Conservation (phyloP, 2,329 filamentous ascomycete species). For the Graphiopsis chlorocephala region DNA sequence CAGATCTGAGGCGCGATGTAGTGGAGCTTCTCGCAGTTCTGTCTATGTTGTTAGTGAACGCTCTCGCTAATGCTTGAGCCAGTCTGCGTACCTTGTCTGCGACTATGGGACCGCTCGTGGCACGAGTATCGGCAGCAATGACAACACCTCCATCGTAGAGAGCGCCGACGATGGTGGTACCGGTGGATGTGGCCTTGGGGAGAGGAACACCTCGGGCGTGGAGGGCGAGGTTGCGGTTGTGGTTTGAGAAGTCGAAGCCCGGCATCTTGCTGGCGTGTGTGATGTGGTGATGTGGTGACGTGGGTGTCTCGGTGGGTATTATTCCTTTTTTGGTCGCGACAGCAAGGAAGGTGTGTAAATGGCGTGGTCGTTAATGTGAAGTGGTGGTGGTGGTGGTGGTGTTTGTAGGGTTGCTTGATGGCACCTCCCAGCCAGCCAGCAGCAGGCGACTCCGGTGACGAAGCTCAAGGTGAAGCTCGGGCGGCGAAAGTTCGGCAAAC, state of each 20-base stretch:
- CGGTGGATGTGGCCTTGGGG: conserved; percentile 96
- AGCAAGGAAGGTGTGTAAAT: neutral
- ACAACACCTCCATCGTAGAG: conserved; percentile 96
- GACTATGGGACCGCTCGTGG: conserved; percentile 94
- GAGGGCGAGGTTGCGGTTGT: conserved; percentile 96
- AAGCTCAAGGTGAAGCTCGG: conserved; percentile 9
- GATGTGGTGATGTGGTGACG: neutral
- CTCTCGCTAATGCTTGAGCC: neutral
- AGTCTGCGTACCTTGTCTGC: conserved; percentile 76
- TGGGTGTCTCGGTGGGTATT: neutral
- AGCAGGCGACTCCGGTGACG: conserved; percentile 10
- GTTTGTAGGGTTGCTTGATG: conserved; percentile 4
- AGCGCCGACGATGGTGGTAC: conserved; percentile 97
- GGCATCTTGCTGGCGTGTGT: conserved; percentile 60
- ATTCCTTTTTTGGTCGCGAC: neutral
- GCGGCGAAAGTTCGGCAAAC: neutral
- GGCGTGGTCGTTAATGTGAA: neutral
- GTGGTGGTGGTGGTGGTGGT: neutral
- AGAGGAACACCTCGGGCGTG: conserved; percentile 91
- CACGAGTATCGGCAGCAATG: conserved; percentile 96
- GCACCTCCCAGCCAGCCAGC: neutral
- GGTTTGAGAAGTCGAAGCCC: conserved; percentile 99
- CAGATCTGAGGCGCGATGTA: conserved; percentile 98
- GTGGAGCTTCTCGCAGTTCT: conserved; percentile 99
- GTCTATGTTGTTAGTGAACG: conserved; percentile 13